These are phyloP conservation scores for Monosporascus sp. DNA, from an alignment of 2,329 filamentous ascomycete genomes.

Conservation along the genomic window DNA sequence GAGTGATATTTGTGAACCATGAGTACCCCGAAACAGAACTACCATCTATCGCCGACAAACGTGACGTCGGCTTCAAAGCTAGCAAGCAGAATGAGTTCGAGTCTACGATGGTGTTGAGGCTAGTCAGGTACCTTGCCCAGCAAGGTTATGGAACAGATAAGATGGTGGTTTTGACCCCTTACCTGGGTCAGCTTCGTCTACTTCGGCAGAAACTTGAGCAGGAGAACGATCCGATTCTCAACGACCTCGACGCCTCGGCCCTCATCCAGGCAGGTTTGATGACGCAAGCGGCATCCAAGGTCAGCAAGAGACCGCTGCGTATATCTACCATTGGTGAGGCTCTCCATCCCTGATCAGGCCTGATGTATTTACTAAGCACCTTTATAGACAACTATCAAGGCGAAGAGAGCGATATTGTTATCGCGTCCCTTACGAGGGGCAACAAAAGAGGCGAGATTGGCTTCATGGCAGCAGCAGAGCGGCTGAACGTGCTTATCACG, in stretches of 20 bases:
- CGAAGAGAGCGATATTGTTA: slow-evolving; percentile 69
- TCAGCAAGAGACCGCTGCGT: slow-evolving; percentile 47
- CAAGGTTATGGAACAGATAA: slow-evolving; percentile 64
- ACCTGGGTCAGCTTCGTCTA: slow-evolving; percentile 61
- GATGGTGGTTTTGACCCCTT: slow-evolving; percentile 66
- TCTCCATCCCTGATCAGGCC: neutral
- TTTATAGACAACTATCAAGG: slow-evolving; percentile 69
- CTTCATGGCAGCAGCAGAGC: slow-evolving; percentile 61
- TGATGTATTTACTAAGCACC: neutral
- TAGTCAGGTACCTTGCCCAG: slow-evolving; percentile 62
- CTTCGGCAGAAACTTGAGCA: slow-evolving; percentile 47
- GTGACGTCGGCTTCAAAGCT: slow-evolving; percentile 42
- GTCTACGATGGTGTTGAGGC: slow-evolving; percentile 58
- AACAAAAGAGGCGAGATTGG: slow-evolving; percentile 62
- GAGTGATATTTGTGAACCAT: slow-evolving; percentile 65
- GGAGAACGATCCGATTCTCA: slow-evolving; percentile 60
- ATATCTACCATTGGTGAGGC: slow-evolving; percentile 55
- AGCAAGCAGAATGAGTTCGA: slow-evolving; percentile 63
- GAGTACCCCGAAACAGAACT: slow-evolving; percentile 44
- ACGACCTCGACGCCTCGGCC: slow-evolving; percentile 62
- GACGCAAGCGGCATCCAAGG: slow-evolving; percentile 44
- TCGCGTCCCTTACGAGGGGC: slow-evolving; percentile 62
- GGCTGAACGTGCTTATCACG: slow-evolving; percentile 66
- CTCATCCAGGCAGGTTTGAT: slow-evolving; percentile 58
- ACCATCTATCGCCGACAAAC: slow-evolving; percentile 37